Evolutionary conservation across 257 asterid genomes (phyloP).

Genomic region (Nicotiana obtusifolia): DNA sequence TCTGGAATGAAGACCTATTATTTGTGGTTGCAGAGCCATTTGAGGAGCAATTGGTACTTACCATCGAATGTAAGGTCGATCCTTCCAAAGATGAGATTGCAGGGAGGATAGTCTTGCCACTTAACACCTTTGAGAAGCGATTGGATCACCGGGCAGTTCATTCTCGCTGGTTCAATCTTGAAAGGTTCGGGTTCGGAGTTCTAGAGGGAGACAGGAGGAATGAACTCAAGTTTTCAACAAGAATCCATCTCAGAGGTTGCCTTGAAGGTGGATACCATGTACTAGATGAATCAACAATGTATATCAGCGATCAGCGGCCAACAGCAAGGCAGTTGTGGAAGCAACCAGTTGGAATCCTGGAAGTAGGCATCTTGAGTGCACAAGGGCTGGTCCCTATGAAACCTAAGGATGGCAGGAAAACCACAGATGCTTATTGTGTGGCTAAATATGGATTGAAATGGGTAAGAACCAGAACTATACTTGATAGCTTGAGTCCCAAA

Average conservation of each 20-base stretch:
- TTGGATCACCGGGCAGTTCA: conserved; percentile 53
- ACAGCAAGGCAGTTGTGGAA: conserved; percentile 63
- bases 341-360: conserved; percentile 57
- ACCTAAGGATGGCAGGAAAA: conserved; percentile 37
- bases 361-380: conserved; percentile 59
- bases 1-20: conserved; percentile 70
- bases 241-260: conserved; percentile 53
- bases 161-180: conserved; percentile 58
- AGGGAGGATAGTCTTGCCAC: conserved; percentile 43
- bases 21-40: conserved; percentile 81
- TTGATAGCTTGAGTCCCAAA: conserved; percentile 40
- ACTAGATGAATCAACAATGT: conserved; percentile 59
- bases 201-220: conserved; percentile 53
- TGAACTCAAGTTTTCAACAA: conserved; percentile 50
- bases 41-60: conserved; percentile 53
- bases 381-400: conserved; percentile 47
- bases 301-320: conserved; percentile 61
- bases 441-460: conserved; percentile 70
- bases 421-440: conserved; percentile 63
- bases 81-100: conserved; percentile 43
- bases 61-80: conserved; percentile 36
- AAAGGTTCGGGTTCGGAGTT: conserved; percentile 49
- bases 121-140: conserved; percentile 41
- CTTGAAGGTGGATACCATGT: conserved; percentile 73
- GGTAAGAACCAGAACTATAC: conserved; percentile 57